Conservation (phyloP, 1,284 basidiomycete species). For the Heterobasidion irregulare region DNA sequence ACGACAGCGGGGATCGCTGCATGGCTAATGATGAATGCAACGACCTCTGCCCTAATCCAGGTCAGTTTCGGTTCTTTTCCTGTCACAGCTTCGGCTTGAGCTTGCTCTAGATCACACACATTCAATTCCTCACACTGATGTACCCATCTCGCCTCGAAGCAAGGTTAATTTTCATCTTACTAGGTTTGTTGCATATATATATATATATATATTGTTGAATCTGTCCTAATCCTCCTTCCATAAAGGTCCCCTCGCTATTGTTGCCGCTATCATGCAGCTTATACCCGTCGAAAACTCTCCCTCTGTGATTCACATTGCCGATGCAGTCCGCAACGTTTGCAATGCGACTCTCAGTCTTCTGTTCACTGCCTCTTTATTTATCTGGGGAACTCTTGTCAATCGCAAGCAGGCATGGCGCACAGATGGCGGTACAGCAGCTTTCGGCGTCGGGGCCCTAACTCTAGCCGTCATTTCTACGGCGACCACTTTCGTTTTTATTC, state of each 20-base stretch:
- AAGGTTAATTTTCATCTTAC: slow-evolving; percentile 78
- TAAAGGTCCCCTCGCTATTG: slow-evolving; percentile 76
- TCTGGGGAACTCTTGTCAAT: slow-evolving; percentile 93
- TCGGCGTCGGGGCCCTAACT: slow-evolving; percentile 75
- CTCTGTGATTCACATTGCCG: slow-evolving; percentile 52
- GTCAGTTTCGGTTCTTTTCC: slow-evolving; percentile 29
- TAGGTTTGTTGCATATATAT: slow-evolving; percentile 39
- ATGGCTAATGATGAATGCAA: slow-evolving; percentile 85
- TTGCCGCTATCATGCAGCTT: slow-evolving; percentile 82
- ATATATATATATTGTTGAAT: neutral
- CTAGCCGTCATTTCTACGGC: slow-evolving; percentile 76
- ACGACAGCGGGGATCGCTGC: slow-evolving; percentile 58
- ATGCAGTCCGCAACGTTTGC: slow-evolving; percentile 88
- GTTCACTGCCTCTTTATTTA: slow-evolving; percentile 82
- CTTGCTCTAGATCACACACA: slow-evolving; percentile 77
- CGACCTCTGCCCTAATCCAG: slow-evolving; percentile 81
- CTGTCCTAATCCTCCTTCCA: too few species aligned
- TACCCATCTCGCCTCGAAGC: slow-evolving; percentile 93
- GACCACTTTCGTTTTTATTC: slow-evolving; percentile 83
- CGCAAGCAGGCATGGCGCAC: slow-evolving; percentile 89
- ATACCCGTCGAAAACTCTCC: slow-evolving; percentile 52
- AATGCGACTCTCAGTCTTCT: slow-evolving; percentile 92
- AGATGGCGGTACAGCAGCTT: slow-evolving; percentile 92
- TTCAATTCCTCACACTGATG: slow-evolving; percentile 94
- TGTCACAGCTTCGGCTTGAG: neutral